phyloP scores from a whole-genome alignment of 2,329 filamentous ascomycete genomes.

The Aspergillus sp. region DNA sequence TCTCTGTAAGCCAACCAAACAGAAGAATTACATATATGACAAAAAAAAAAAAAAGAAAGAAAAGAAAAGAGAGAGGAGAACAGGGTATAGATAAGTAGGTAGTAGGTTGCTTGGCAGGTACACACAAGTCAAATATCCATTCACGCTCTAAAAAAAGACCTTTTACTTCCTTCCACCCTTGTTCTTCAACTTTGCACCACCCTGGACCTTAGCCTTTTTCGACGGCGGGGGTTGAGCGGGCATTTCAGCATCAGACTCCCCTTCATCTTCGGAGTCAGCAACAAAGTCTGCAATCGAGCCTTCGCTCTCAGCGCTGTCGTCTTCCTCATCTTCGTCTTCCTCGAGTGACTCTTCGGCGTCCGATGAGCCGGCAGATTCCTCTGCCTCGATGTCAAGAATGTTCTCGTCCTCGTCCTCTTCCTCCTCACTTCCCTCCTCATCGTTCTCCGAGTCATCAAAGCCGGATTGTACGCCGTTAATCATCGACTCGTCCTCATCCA shows the following conservation, averaged over 20 bases:
- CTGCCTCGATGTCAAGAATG: slow-evolving; percentile 40
- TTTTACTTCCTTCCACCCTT: slow-evolving; percentile 28
- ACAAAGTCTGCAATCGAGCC: slow-evolving; percentile 41
- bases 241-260: slow-evolving; percentile 18
- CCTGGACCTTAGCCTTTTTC: slow-evolving; percentile 30
- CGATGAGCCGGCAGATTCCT: slow-evolving; percentile 36
- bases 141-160: slow-evolving; percentile 2
- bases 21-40: not conserved
- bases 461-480: slow-evolving; percentile 31
- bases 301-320: slow-evolving; percentile 56
- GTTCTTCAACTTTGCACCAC: slow-evolving; percentile 25
- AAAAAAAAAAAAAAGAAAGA: too few relatives aligned
- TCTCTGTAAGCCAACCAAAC: not conserved
- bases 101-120: not conserved
- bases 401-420: slow-evolving; percentile 35
- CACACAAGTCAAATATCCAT: not conserved
- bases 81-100: not conserved
- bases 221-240: slow-evolving; percentile 22
- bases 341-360: slow-evolving; percentile 48
- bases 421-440: slow-evolving; percentile 54
- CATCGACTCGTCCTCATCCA: slow-evolving; percentile 38
- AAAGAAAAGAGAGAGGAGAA: not conserved
- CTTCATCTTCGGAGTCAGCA: slow-evolving; percentile 42
- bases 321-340: slow-evolving; percentile 57
- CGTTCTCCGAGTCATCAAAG: slow-evolving; percentile 37